phyloP scores from a whole-genome alignment of 2,329 filamentous ascomycete species.

The Cercospora janseana region DNA sequence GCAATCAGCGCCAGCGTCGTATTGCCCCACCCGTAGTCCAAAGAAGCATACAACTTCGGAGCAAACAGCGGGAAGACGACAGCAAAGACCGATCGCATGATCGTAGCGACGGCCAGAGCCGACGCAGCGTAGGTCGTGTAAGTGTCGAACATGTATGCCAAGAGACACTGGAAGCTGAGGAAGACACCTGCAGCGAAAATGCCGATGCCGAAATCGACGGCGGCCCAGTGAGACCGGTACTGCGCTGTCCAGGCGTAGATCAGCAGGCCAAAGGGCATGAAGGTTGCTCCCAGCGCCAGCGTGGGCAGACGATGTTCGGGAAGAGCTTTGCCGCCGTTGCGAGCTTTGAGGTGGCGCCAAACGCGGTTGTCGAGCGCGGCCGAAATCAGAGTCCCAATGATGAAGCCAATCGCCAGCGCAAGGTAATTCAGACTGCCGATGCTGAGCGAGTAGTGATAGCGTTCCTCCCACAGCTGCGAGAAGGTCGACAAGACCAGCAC shows the following conservation, averaged over 20 bases:
- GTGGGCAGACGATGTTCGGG: slow-evolving; percentile 25
- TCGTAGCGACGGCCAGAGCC: slow-evolving; percentile 38
- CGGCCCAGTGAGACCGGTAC: slow-evolving; percentile 33
- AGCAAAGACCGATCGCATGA: slow-evolving; percentile 18
- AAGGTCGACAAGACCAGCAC: slow-evolving; percentile 48
- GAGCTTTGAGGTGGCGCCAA: too few relatives aligned
- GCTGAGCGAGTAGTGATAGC: slow-evolving; percentile 40
- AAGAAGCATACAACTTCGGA: slow-evolving; percentile 38
- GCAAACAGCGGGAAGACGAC: slow-evolving; percentile 25
- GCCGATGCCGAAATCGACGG: slow-evolving; percentile 48
- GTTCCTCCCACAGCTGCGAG: slow-evolving; percentile 39
- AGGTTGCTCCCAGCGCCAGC: not conserved
- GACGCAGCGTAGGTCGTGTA: slow-evolving; percentile 47
- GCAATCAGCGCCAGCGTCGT: slow-evolving; percentile 41
- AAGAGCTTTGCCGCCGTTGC: too few relatives aligned
- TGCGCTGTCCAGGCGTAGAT: slow-evolving; percentile 38
- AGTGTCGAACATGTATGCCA: slow-evolving; percentile 51
- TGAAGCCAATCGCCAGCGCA: slow-evolving; percentile 45
- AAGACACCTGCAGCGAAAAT: slow-evolving; percentile 53
- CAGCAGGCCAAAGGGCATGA: slow-evolving; percentile 31
- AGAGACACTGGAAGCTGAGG: slow-evolving; percentile 50
- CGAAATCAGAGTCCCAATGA: slow-evolving; percentile 30
- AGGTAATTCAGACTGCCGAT: slow-evolving; percentile 44
- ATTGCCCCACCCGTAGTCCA: slow-evolving; percentile 49
- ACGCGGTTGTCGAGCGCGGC: too few relatives aligned